Evolutionary conservation across 192 early-diverging fungal genomes (phyloP), one percentile per base, ranked within the genome.

Genomic region (Umbelopsis vinacea): DNA sequence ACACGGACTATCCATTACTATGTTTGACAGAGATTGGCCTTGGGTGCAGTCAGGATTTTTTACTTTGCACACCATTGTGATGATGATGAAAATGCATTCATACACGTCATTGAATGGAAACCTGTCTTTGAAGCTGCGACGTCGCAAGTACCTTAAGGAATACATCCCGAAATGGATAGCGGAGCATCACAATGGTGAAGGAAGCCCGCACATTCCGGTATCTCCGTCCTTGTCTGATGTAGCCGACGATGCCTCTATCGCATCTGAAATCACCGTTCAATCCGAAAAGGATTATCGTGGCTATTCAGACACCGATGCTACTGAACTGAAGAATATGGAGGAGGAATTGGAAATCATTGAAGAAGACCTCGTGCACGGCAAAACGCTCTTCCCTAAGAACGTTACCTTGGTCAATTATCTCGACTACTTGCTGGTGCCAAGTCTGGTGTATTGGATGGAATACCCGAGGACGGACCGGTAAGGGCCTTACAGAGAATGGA

Each of bases 21-120:
- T 40, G 22, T 35, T 73, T 10, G 48, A 67, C 77, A 85, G 87
- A 68, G 86, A 92, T 45, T 96, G 94, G 95, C 89, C 88, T 17
- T 96, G 95, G 94, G 90, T 94, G 10, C 95, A 98, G 79, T 88
- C 89, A 8, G 92, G 93, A 53, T 94, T 91, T 50, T 94, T 97
- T 78, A 85, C 88, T 0, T 81, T 97, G 37, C 97, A 98, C 77
- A 86, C 90, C 2, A 93, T 94, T 47, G 89, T 93, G 17, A 97
- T 96, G 90, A 85, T 97, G 78, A 95, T 98, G 95, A 98, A 98
- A 75, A 88, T 95, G 74, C 94, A 96, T 76, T 96, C 96, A n/a
- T 98, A 98, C 73, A 88, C 91, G 26, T 83, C 89, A 46, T 89
- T 88, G 68, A 97, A 95, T 78, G 89, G 89, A 26, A 89, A 92